Conservation (phyloP, 805 yeast species). For the Candida ficus region DNA sequence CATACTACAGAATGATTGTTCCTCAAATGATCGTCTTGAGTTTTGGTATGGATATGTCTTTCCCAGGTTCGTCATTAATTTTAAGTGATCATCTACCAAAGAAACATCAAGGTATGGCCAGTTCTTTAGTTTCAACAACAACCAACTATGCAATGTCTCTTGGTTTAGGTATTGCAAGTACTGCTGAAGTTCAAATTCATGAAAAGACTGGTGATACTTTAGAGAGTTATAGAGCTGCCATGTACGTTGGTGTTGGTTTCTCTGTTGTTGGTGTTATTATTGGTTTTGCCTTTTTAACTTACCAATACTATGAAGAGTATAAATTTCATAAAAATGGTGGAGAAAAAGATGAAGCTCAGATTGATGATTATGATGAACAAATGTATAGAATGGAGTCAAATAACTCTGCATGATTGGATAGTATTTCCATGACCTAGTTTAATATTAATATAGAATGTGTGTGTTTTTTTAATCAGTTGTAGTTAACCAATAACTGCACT, state of each 20-base stretch:
- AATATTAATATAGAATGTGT: no score
- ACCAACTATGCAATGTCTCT: constrained; percentile 68
- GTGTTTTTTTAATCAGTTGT: no score
- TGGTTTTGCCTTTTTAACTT: constrained; percentile 11
- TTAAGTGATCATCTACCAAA: constrained; percentile 55
- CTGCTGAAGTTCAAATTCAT: constrained; percentile 45
- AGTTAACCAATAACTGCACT: no score
- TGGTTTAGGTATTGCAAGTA: constrained; percentile 68
- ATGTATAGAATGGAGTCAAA: no score
- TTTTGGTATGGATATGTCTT: constrained; percentile 76
- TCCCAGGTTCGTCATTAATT: constrained; percentile 68
- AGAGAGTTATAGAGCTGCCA: constrained; percentile 50
- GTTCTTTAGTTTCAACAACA: constrained; percentile 64
- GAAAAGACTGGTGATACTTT: constrained; percentile 25
- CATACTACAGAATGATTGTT: constrained; percentile 53
- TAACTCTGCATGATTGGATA: no score
- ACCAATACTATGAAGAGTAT: background rate
- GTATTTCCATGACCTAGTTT: no score
- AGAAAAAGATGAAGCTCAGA: background rate
- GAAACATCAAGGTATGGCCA: constrained; percentile 73
- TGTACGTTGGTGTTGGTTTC: constrained; percentile 58
- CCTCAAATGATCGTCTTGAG: constrained; percentile 51
- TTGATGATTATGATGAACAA: no score
- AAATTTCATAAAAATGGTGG: background rate
- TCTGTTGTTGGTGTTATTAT: constrained; percentile 42